phyloP scores from a whole-genome alignment of 352 stramenopile species.

The Phytophthora hibernalis region DNA sequence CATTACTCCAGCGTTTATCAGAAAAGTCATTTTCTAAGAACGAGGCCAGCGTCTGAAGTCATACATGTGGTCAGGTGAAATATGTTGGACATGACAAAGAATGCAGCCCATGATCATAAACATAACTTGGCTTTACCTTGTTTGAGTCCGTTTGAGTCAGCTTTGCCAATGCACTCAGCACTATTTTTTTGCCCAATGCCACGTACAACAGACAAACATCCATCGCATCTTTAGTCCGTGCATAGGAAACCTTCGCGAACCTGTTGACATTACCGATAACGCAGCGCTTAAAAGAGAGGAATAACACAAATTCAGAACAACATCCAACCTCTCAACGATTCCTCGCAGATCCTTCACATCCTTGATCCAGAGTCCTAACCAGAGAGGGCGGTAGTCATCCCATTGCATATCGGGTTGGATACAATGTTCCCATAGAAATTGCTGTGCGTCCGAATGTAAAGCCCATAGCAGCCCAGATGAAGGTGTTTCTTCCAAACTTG shows the following conservation, averaged over 20 bases:
- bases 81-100: background rate
- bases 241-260: constrained; percentile 75
- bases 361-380: constrained; percentile 84
- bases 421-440: constrained; percentile 78
- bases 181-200: constrained; percentile 82
- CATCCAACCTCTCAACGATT: constrained; percentile 66
- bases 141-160: constrained; percentile 74
- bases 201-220: constrained; percentile 79
- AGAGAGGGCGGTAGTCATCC: constrained; percentile 68
- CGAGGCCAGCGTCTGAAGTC: constrained; percentile 64
- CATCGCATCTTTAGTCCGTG: constrained; percentile 74
- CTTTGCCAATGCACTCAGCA: constrained; percentile 77
- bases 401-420: constrained; percentile 67
- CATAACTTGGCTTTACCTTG: constrained; percentile 48
- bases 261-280: constrained; percentile 28
- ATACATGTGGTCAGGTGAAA: background rate
- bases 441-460: constrained; percentile 84
- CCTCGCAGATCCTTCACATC: constrained; percentile 71
- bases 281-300: background rate
- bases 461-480: constrained; percentile 83
- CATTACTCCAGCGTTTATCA: constrained; percentile 82
- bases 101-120: background rate
- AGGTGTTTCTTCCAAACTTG: constrained; percentile 57
- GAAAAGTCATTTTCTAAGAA: constrained; percentile 87
- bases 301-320: background rate